These are phyloP conservation scores for Postia placenta DNA, from an alignment of 768 basidiomycete species.

Conservation along the genomic window DNA sequence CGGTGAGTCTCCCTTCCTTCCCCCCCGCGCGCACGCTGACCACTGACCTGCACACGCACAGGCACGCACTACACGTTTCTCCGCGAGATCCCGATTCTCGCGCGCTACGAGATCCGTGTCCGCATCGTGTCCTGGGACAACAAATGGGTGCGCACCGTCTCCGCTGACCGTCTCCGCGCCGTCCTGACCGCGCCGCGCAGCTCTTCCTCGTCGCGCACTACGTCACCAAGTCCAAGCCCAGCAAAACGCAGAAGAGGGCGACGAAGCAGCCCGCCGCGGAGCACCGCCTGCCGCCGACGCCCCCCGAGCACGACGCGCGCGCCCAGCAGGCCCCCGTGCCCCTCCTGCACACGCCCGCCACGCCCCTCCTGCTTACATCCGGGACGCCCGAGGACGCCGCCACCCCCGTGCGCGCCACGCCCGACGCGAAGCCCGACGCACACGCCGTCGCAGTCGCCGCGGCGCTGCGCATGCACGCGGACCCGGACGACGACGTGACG, in stretches of 20 bases:
- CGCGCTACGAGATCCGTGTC: slow-evolving; percentile 54
- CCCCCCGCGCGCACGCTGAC: background rate
- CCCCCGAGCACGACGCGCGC: background rate
- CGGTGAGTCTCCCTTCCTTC: slow-evolving; percentile 18
- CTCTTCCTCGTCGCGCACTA: slow-evolving; percentile 59
- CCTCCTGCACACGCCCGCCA: slow-evolving; percentile 32
- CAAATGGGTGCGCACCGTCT: slow-evolving; percentile 57
- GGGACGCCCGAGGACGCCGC: slow-evolving; percentile 24
- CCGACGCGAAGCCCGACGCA: background rate
- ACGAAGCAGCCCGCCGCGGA: background rate
- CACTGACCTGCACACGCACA: too few species aligned
- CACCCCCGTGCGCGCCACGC: background rate
- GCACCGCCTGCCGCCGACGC: background rate
- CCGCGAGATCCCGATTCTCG: slow-evolving; percentile 61
- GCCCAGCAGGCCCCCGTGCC: slow-evolving; percentile 14
- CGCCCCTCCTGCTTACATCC: too few species aligned
- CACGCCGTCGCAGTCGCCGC: background rate
- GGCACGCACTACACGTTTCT: slow-evolving; percentile 66
- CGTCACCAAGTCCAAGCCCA: slow-evolving; percentile 33
- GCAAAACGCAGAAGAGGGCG: background rate
- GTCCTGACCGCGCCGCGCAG: slow-evolving; percentile 26
- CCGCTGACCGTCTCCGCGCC: background rate
- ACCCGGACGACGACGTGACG: slow-evolving; percentile 44
- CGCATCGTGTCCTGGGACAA: slow-evolving; percentile 61
- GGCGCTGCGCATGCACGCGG: slow-evolving; percentile 21